These are phyloP conservation scores for Camptophora hylomeconis DNA, from an alignment of 2,329 filamentous ascomycete species.

Conservation along the genomic window DNA sequence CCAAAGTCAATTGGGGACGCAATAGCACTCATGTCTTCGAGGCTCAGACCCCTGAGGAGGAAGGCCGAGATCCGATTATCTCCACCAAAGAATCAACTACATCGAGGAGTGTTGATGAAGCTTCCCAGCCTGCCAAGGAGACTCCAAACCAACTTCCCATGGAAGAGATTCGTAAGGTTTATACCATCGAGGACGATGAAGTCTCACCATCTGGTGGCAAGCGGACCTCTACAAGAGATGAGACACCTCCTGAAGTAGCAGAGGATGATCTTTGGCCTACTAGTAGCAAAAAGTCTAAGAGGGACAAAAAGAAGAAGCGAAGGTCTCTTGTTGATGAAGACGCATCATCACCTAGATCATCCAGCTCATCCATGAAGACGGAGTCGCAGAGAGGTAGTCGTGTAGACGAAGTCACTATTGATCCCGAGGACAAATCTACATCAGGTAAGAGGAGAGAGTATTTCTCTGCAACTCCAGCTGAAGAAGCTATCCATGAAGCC, in stretches of 20 bases:
- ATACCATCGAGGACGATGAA: conserved; percentile 10
- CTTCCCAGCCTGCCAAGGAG: conserved; percentile 40
- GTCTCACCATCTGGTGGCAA: not conserved
- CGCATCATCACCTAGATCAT: no score
- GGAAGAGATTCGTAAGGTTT: no score
- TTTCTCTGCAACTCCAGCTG: no score
- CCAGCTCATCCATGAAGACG: no score
- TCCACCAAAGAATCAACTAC: not conserved
- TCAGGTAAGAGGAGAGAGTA: no score
- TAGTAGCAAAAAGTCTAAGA: conserved; percentile 2
- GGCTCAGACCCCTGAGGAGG: conserved; percentile 42
- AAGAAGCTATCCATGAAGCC: no score
- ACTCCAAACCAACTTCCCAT: no score
- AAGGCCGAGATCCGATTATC: conserved; percentile 18
- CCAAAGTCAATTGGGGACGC: conserved; percentile 54
- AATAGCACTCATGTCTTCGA: conserved; percentile 54
- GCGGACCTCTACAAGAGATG: not conserved
- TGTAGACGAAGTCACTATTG: no score
- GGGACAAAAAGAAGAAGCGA: conserved; percentile 3
- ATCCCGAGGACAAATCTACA: no score
- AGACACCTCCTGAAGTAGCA: no score
- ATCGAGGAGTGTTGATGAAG: conserved; percentile 29
- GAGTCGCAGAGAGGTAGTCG: no score
- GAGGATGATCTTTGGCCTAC: no score
- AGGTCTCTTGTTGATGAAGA: not conserved